Evolutionary conservation across 2,329 filamentous ascomycete genomes (phyloP), one percentile per base, ranked within the genome.

Genomic region (Pezizomycotina sp.): DNA sequence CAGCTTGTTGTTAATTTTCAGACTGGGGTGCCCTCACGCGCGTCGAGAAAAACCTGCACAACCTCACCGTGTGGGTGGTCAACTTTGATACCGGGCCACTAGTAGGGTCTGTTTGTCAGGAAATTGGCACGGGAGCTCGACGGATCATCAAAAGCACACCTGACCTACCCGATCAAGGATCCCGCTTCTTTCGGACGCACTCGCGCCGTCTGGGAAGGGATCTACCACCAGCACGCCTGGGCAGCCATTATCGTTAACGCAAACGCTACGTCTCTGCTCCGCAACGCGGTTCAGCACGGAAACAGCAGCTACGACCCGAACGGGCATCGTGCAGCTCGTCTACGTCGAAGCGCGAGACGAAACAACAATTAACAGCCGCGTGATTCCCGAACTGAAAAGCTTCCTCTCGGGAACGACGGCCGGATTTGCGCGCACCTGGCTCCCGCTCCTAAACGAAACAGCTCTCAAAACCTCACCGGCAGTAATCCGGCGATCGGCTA

Each of bases 171-270:
- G 0, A 58, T 67, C 23, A 56, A 64, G 3, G 50, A 61, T 0
- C 58, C 68, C 0, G 57, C 60, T 2, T 56, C 64, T 3, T 76
- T 72, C 55, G 53, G 63, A 46, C 61, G 68, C 47, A 66, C 74
- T 36, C 65, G 68, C 0, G 57, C 59, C 10, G 71, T 75, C 2
- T 63, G 69, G 3, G 62, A 68, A 47, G 64, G 61, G 3, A 60
- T 77, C 1, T 75, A 72, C 50, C 58, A 74, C 36, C 66, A 63
- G 46, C 56, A 70, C 19, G 62, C 63, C 6, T 76, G 66, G 61
- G 70, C 66, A 0, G 71, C 72, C 0, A 62, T 77, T 29, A 62
- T 76, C 36, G 59, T 77, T 46, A 71, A 74, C 42, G 52, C 69
- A 1, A 74, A 76, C 46, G 71, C 73, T 0, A 74, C 70, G 0